A percentile compares a stretch with the other conserved stretches of the same genome.
phyloP scores from a whole-genome alignment of 495 filamentous ascomycete genomes.

The Tuber umbilicatum region DNA sequence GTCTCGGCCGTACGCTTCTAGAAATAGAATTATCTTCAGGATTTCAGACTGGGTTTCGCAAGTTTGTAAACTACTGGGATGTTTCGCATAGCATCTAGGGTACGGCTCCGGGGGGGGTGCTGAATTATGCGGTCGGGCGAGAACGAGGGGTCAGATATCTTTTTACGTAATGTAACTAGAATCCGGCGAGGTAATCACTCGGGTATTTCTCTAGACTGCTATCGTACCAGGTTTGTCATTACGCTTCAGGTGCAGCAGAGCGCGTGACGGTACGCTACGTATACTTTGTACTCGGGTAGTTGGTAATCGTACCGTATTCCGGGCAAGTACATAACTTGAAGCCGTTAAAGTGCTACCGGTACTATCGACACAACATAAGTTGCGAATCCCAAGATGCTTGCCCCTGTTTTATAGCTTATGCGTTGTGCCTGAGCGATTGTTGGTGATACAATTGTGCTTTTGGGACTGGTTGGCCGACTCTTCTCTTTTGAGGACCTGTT shows the following conservation, averaged over 20 bases:
- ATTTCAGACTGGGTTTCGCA: background rate
- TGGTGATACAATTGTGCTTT: too few species aligned
- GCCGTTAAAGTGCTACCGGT: background rate
- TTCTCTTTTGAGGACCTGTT: too few species aligned
- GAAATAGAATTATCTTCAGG: background rate
- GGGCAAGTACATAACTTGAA: background rate
- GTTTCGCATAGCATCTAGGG: background rate
- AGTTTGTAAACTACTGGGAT: background rate
- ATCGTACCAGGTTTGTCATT: too few species aligned
- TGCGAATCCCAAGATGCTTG: background rate
- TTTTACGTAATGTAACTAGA: background rate
- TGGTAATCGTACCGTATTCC: too few species aligned
- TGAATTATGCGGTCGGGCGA: background rate
- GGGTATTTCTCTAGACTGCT: too few species aligned
- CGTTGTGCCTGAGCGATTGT: too few species aligned
- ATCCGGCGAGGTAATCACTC: background rate
- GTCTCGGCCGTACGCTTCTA: background rate
- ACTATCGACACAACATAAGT: background rate
- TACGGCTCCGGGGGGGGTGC: background rate
- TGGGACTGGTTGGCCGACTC: too few species aligned
- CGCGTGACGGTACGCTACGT: too few species aligned
- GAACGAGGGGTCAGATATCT: background rate
- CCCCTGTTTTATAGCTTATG: background rate
- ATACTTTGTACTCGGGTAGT: too few species aligned
- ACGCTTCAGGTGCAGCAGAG: too few species aligned